Base-by-base conservation (phyloP, 2,329 filamentous ascomycete genomes). In the Venturia effusa region DNA sequence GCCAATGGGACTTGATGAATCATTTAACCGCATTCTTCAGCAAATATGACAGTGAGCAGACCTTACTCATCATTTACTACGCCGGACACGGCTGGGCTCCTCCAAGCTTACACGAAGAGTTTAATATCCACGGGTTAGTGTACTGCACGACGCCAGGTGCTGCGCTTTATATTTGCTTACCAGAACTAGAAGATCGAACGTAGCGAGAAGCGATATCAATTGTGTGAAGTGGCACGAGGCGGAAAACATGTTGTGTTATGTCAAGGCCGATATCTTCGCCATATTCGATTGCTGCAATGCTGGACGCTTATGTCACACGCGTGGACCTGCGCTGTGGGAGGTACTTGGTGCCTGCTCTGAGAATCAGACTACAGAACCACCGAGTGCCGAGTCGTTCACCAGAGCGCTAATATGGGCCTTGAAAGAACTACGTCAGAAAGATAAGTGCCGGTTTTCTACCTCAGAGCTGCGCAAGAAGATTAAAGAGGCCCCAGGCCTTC, bases 261-360 rank as follows among this genome's bases (percentile, higher is more conserved):
- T 48, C 37, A 34, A 61, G 4, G 62, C 34, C 5, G 62, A 64
- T 34, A 34, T 64, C 27, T 22, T 64, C 22, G 30, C 27, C n/a
- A 62, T 64, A 17, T 55, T 64, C n/a, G 63, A 64, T 24, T 63
- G 59, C 48, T 64, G 63, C 34, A 30, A 64, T 32, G 51, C 62
- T 32, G 62, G 62, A 7, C 37, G 27, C 27, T 17, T 54, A 4
- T 62, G 24, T n/a, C 61, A 62, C 1, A 32, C 24, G 5, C 61
- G 41, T 24, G n/a, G 3, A 7, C 40, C 61, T 17, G 19, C 24
- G 1, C 37, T 11, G 13, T 64, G 7, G 13, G 63, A 64, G 39
- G 17, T 39, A 5, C 24, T 64, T 1, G 63, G 34, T 6, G 63
- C 63, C 19, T 64, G 63, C 40, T 22, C 51, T 10, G 60, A 24